Percentiles rank a stretch among this genome's conserved stretches.
phyloP scores from a whole-genome alignment of 495 filamentous ascomycete species.

The Podospora appendiculata region DNA sequence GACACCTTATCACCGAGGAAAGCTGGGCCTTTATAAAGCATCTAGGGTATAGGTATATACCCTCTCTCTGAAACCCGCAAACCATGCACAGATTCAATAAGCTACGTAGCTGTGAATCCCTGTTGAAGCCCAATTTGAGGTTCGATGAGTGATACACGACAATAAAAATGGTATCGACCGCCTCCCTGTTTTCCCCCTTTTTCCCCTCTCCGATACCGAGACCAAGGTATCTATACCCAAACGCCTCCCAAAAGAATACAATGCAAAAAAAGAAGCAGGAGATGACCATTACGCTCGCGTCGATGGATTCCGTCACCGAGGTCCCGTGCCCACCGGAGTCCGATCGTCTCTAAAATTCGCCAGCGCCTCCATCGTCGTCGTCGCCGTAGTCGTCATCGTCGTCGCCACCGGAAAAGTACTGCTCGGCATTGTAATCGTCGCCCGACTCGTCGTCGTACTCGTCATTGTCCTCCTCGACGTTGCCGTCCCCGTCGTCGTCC shows the following conservation, averaged over 20 bases:
- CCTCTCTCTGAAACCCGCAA: too few relatives aligned
- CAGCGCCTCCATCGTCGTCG: slow-evolving; percentile 30
- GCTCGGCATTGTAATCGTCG: slow-evolving; percentile 49
- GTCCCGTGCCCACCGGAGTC: too few relatives aligned
- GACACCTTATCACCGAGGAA: too few relatives aligned
- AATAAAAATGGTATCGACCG: slow-evolving; percentile 15
- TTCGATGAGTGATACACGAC: background rate
- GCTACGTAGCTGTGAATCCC: too few relatives aligned
- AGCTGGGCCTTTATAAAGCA: too few relatives aligned
- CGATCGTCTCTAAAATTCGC: too few relatives aligned
- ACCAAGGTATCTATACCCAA: background rate
- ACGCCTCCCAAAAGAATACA: slow-evolving; percentile 5
- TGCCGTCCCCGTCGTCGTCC: slow-evolving; percentile 27
- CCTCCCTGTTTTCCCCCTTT: background rate
- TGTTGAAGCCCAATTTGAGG: background rate
- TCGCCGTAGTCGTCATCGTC: slow-evolving; percentile 43
- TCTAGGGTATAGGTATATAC: too few relatives aligned
- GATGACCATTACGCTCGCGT: too few relatives aligned
- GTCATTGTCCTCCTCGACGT: slow-evolving; percentile 37
- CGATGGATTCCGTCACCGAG: too few relatives aligned
- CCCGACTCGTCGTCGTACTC: slow-evolving; percentile 40
- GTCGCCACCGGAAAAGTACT: slow-evolving; percentile 45
- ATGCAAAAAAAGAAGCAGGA: background rate
- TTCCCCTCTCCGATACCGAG: background rate
- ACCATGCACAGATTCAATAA: too few relatives aligned